Conservation (phyloP, 257 asterid species). For the Craterostigma plantagineum region DNA sequence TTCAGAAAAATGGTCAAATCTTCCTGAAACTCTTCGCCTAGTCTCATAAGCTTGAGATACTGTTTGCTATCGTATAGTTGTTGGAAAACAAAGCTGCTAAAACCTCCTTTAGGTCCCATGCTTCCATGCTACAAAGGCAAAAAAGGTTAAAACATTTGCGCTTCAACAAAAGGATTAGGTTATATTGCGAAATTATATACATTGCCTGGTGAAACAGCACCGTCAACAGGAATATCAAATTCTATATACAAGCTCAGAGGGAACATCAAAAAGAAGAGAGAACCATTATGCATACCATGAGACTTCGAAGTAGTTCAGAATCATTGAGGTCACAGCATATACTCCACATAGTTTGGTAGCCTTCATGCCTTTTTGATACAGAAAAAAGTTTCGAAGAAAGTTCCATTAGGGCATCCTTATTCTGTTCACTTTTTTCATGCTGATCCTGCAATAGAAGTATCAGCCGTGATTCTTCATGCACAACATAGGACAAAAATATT, state of each 20-base stretch:
- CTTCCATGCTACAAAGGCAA: constrained; percentile 50
- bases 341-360: constrained; percentile 73
- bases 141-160: constrained; percentile 5
- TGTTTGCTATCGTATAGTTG: constrained; percentile 55
- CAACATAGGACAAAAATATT: background rate
- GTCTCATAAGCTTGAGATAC: constrained; percentile 62
- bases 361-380: constrained; percentile 74
- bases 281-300: constrained; percentile 41
- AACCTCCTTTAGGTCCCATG: constrained; percentile 89
- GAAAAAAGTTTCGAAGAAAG: constrained; percentile 54
- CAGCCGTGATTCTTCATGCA: no score
- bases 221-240: background rate
- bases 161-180: no score
- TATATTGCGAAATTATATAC: no score
- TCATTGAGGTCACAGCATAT: constrained; percentile 61
- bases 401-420: constrained; percentile 27
- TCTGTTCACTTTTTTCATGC: constrained; percentile 23
- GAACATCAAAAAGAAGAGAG: background rate
- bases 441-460: constrained; percentile 30
- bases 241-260: no score
- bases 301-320: constrained; percentile 59
- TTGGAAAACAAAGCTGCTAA: constrained; percentile 71
- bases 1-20: constrained; percentile 55
- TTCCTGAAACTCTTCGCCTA: constrained; percentile 82
- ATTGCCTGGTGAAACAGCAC: constrained; percentile 1